Percentiles rank a stretch among this genome's conserved stretches.
Evolutionary conservation across 257 asterid species (phyloP).

Genomic region (Nemophila menziesii): DNA sequence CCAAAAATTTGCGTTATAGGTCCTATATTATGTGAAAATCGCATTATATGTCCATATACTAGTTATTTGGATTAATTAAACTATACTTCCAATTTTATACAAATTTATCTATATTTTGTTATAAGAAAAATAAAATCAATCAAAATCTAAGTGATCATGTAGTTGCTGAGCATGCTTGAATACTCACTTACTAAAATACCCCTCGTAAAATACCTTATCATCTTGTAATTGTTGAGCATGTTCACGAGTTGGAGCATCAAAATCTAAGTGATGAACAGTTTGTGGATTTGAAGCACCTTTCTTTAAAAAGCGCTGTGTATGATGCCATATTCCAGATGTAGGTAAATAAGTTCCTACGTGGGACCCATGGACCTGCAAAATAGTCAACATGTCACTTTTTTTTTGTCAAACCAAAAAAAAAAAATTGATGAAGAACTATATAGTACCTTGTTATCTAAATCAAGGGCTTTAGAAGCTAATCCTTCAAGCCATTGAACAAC

Average conservation of each 20-base stretch:
- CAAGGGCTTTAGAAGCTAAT: slow-evolving; percentile 88
- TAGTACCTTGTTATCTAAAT: slow-evolving; percentile 77
- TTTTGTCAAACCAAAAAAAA: background rate
- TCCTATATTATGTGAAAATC: too few relatives aligned
- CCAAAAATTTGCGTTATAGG: too few relatives aligned
- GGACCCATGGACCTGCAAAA: slow-evolving; percentile 79
- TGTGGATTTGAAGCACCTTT: slow-evolving; percentile 54
- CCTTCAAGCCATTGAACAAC: slow-evolving; percentile 98
- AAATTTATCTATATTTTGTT: too few relatives aligned
- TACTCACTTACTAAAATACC: too few relatives aligned
- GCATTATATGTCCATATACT: too few relatives aligned
- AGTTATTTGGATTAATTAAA: too few relatives aligned
- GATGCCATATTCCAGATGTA: slow-evolving; percentile 92
- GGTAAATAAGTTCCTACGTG: slow-evolving; percentile 93
- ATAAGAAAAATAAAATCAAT: too few relatives aligned
- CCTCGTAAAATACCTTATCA: slow-evolving; percentile 75
- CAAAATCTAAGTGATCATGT: too few relatives aligned
- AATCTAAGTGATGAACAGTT: slow-evolving; percentile 92
- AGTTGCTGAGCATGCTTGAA: too few relatives aligned
- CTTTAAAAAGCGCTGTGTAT: slow-evolving; percentile 75
- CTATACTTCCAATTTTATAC: too few relatives aligned
- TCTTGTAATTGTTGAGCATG: slow-evolving; percentile 75
- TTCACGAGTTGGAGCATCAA: slow-evolving; percentile 99
- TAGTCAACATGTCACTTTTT: slow-evolving; percentile 1
- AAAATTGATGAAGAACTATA: background rate